These are phyloP conservation scores for Chaetomium cochliodes DNA, from an alignment of 495 filamentous ascomycete genomes.

Conservation along the genomic window DNA sequence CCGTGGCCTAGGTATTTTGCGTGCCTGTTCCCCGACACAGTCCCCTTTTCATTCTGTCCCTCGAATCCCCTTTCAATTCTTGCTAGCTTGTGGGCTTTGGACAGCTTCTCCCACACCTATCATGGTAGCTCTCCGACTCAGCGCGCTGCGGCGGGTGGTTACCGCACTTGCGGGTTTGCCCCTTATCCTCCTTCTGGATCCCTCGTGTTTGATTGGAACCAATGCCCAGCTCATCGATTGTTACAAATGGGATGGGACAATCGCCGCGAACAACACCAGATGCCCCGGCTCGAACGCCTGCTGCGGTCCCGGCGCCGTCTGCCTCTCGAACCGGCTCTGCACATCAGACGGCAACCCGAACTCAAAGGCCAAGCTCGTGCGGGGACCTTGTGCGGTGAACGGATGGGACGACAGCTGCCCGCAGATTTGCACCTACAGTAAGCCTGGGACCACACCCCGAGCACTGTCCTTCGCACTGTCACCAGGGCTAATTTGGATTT, in stretches of 20 bases:
- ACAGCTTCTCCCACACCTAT: not conserved
- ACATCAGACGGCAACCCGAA: not conserved
- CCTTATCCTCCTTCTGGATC: not conserved
- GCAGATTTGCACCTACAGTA: conserved; percentile 12
- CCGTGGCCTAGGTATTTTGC: not conserved
- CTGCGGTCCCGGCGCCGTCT: not conserved
- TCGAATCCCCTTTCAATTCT: not conserved
- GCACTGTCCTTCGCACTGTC: not conserved
- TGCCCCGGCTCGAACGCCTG: conserved; percentile 8
- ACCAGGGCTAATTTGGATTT: not conserved
- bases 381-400: conserved; percentile 6
- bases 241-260: not conserved
- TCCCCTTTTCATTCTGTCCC: not conserved
- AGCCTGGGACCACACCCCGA: not conserved
- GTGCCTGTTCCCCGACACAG: not conserved
- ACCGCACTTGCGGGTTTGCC: not conserved
- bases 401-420: conserved; percentile 8
- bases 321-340: conserved; percentile 12
- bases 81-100: too few relatives aligned
- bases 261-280: not conserved
- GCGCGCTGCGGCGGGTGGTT: not conserved
- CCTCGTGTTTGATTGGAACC: not conserved
- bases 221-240: conserved; percentile 12
- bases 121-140: not conserved
- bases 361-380: not conserved